phyloP scores from a whole-genome alignment of 73 alveolate genomes.

The Blepharisma stoltei region DNA sequence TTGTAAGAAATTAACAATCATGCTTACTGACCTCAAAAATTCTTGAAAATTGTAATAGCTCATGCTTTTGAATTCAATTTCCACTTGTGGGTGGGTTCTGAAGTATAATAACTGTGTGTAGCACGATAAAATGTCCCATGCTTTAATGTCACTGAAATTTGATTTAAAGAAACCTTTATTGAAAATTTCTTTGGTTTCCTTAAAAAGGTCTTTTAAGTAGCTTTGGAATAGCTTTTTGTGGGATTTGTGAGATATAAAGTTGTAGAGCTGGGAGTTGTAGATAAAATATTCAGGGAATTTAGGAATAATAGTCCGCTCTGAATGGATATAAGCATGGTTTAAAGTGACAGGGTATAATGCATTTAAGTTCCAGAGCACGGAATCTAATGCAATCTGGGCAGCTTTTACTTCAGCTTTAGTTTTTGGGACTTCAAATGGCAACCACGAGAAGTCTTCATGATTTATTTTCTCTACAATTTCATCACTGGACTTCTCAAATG shows the following conservation, averaged over 20 bases:
- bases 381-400: slow-evolving; percentile 22
- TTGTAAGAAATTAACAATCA: not conserved
- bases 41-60: not conserved
- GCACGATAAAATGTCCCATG: not conserved
- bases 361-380: not conserved
- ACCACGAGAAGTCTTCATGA: slow-evolving; percentile 23
- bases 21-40: not conserved
- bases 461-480: not conserved
- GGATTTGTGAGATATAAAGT: not conserved
- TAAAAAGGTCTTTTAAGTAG: not conserved
- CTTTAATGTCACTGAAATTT: not conserved
- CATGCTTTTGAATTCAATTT: not conserved
- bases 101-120: not conserved
- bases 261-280: not conserved
- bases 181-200: not conserved
- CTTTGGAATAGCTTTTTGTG: not conserved
- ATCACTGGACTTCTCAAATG: not conserved
- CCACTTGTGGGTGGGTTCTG: not conserved
- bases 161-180: too few relatives aligned
- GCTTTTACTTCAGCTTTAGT: not conserved
- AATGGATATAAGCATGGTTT: not conserved
- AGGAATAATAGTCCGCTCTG: not conserved
- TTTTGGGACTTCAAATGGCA: slow-evolving; percentile 2
- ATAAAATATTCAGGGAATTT: slow-evolving; percentile 10
- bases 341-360: not conserved